Conservation (phyloP, 805 yeast species). For the Lachancea kluyveri region DNA sequence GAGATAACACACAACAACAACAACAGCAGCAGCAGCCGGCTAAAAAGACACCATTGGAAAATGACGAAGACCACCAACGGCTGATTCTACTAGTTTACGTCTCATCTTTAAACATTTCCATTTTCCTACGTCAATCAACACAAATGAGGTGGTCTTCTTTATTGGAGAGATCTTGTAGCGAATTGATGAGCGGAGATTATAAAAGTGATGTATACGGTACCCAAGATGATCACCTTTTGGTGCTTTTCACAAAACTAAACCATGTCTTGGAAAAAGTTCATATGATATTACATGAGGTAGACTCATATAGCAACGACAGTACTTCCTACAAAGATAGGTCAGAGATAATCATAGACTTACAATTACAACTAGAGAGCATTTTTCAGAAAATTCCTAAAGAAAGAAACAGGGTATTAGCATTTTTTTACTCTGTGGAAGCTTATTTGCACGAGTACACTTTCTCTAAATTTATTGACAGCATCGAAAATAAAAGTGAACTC, state of each 20-base stretch:
- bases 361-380: slow-evolving; percentile 37
- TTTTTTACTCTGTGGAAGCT: slow-evolving; percentile 58
- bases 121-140: slow-evolving; percentile 58
- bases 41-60: slow-evolving; percentile 9
- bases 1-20: slow-evolving; percentile 18
- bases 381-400: slow-evolving; percentile 34
- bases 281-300: slow-evolving; percentile 38
- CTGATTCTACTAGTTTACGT: slow-evolving; percentile 47
- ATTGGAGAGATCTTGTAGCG: slow-evolving; percentile 17
- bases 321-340: slow-evolving; percentile 24
- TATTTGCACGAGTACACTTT: slow-evolving; percentile 54
- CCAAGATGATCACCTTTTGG: slow-evolving; percentile 42
- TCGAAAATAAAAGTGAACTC: slow-evolving; percentile 8
- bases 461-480: slow-evolving; percentile 19
- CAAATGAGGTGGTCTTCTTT: slow-evolving; percentile 51
- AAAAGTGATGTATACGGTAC: slow-evolving; percentile 16
- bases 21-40: slow-evolving; percentile 19
- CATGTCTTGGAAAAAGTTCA: slow-evolving; percentile 58
- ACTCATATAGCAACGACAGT: too few relatives aligned
- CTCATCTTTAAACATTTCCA: slow-evolving; percentile 54
- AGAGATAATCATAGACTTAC: slow-evolving; percentile 40
- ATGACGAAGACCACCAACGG: slow-evolving; percentile 7
- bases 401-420: slow-evolving; percentile 41
- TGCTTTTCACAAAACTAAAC: slow-evolving; percentile 53
- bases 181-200: slow-evolving; percentile 5